phyloP scores from a whole-genome alignment of 1,284 basidiomycete species.

The Volvariella surrecta region DNA sequence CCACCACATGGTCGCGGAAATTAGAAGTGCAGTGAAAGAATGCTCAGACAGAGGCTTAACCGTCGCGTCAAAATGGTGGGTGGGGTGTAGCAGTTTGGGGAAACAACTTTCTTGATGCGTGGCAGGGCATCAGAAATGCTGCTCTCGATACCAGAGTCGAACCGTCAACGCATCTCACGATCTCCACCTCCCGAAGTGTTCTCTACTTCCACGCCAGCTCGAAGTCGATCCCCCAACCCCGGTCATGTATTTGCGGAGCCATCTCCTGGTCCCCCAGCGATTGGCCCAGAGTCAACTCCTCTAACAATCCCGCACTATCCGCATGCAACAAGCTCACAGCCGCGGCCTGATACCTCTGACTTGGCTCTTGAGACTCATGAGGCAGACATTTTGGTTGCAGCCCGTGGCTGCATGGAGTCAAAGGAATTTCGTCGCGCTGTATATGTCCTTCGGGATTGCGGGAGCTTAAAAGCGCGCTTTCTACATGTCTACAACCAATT shows the following conservation, averaged over 20 bases:
- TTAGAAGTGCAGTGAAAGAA: constrained; percentile 48
- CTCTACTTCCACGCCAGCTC: constrained; percentile 46
- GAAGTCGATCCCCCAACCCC: constrained; percentile 30
- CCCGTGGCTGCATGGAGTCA: constrained; percentile 69
- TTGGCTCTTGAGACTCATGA: constrained; percentile 51
- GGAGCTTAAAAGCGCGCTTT: constrained; percentile 69
- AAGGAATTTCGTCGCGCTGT: constrained; percentile 78
- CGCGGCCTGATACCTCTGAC: constrained; percentile 23
- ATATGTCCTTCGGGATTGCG: constrained; percentile 54
- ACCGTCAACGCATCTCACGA: constrained; percentile 24
- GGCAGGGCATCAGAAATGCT: constrained; percentile 68
- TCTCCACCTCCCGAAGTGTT: constrained; percentile 20
- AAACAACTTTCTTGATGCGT: constrained; percentile 1
- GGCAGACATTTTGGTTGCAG: constrained; percentile 61
- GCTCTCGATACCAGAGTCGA: constrained; percentile 46
- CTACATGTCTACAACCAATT: constrained; percentile 77
- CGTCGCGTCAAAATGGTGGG: constrained; percentile 68
- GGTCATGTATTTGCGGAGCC: constrained; percentile 21
- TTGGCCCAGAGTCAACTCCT: constrained; percentile 16
- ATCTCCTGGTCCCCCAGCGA: constrained; percentile 26
- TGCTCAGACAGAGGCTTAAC: constrained; percentile 51
- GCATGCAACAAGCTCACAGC: constrained; percentile 19
- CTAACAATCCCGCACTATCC: constrained; percentile 15
- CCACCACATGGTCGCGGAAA: constrained; percentile 28
- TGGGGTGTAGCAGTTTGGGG: constrained; percentile 3